Base-by-base conservation (phyloP, 176 grass and related monocot genomes). In the Saccharum spontaneum region DNA sequence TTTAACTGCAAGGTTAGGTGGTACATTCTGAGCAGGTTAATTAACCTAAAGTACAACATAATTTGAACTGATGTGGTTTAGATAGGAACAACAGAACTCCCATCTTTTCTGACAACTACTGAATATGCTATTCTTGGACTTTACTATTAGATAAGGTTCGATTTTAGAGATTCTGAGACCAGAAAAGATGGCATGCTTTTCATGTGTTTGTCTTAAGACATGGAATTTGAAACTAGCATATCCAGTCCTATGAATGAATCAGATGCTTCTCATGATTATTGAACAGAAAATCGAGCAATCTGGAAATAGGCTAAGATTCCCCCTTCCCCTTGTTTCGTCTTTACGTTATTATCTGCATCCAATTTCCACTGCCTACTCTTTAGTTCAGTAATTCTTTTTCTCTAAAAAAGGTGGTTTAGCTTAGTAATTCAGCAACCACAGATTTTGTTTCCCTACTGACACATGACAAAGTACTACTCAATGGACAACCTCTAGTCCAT, bases 121-220 rank as follows among this genome's bases (percentile, higher is more conserved):
- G 85, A 83, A 87, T 87, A 81, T 87, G 85, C 69, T 90, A 87
- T 84, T 84, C 84, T 69, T 87, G 89, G 61, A 8, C 75, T 87
- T 83, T 87, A 69, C 84, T 69, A 75, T 79, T 59, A 86, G 89
- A 87, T 87, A 90, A 90, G 84, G 80, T 84, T 87, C 75, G 50
- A n/a, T 79, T 84, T 87, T 79, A 69, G 62, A 90, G 69, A 87
- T 90, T 84, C 89, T 74, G 49, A 14, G 69, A 50, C 48, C 70
- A 50, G 75, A 84, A 90, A 87, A 87, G 80, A 90, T 33, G 69
- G n/a, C 76, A 54, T 62, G 49, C 80, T 90, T 90, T 87, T 69
- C 60, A 78, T 86, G 12, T 85, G 39, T 70, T 69, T 80, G 31
- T 52, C 67, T 55, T 90, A 18, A 69, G 33, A 50, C 66, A 41